Evolutionary conservation across 1,139 yeast genomes (phyloP), one percentile per base, ranked within the genome.

Genomic region (Scheffersomyces illinoinensis): DNA sequence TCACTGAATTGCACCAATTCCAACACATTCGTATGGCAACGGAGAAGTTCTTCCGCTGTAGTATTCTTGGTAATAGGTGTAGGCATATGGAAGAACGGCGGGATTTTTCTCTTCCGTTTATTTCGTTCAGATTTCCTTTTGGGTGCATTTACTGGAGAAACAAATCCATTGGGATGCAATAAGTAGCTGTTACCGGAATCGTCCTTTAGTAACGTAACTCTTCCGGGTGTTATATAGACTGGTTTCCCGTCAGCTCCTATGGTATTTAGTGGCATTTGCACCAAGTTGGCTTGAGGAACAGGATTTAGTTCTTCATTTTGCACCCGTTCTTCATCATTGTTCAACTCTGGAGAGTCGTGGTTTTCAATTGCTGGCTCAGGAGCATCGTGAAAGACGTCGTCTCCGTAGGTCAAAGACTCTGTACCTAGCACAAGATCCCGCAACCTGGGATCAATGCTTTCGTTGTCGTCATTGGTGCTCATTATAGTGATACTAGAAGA

Each of bases 1-100:
- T 64, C 68, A 51, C 69, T 65, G 57, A 68, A 70, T 33, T 69
- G 71, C 7, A 74, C 65, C 56, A 63, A 59, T 20, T 70, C 71
- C 57, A 74, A 63, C 18, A 74, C 61, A 18, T 67, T 65, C 10
- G 62, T 62, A 57, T 73, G 77, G 3, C 70, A 66, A 47, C 69
- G 68, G 47, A 67, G 65, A 52, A 74, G 63, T 54, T 64, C 68
- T 20, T 64, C 62, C 1, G 68, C 57, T 8, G 70, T 58, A 1
- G 70, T 68, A 47, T 66, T 61, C 53, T 62, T 62, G 52, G 61
- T 66, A n/a, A 65, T 62, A 47, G 64, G 62, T 10, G 59, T 53
- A 0, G 70, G 65, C 24, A 59, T 58, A 57, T 66, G 68, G 50
- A 57, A 63, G 33, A 64, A 64, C 1, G 60, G 56, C 20, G n/a